Evolutionary conservation across 1,284 basidiomycete species (phyloP).

Genomic region (Puccinia novopanici): DNA sequence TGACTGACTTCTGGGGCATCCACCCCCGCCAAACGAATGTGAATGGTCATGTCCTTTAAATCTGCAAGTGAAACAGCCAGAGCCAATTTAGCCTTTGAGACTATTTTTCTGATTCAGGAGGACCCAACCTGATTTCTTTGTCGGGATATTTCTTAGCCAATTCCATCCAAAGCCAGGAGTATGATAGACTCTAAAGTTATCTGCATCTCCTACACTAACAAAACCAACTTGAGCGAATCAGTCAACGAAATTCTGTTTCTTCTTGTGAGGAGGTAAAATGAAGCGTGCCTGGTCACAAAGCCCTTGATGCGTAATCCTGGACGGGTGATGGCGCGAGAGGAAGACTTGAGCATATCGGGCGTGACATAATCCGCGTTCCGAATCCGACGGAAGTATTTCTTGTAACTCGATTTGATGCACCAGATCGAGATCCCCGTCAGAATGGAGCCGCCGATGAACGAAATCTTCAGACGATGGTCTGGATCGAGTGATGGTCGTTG

Average conservation of each 20-base stretch:
- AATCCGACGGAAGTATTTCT: slow-evolving; percentile 36
- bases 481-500: background rate
- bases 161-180: slow-evolving; percentile 47
- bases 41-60: slow-evolving; percentile 47
- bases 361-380: slow-evolving; percentile 49
- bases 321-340: background rate
- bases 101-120: background rate
- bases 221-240: background rate
- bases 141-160: slow-evolving; percentile 35
- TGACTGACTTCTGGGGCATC: slow-evolving; percentile 43
- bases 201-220: slow-evolving; percentile 49
- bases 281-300: slow-evolving; percentile 46
- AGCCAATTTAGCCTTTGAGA: background rate
- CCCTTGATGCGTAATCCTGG: slow-evolving; percentile 38
- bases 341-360: slow-evolving; percentile 23
- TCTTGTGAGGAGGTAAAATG: background rate
- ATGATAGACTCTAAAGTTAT: slow-evolving; percentile 48
- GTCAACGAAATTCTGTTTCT: background rate
- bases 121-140: slow-evolving; percentile 23
- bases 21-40: slow-evolving; percentile 42
- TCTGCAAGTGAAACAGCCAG: slow-evolving; percentile 4
- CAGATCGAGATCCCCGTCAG: slow-evolving; percentile 40
- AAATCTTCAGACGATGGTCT: slow-evolving; percentile 19
- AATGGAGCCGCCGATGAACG: slow-evolving; percentile 40
- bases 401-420: slow-evolving; percentile 29